Base-by-base conservation (phyloP, 495 filamentous ascomycete species). In the Penicillium robsamsonii region DNA sequence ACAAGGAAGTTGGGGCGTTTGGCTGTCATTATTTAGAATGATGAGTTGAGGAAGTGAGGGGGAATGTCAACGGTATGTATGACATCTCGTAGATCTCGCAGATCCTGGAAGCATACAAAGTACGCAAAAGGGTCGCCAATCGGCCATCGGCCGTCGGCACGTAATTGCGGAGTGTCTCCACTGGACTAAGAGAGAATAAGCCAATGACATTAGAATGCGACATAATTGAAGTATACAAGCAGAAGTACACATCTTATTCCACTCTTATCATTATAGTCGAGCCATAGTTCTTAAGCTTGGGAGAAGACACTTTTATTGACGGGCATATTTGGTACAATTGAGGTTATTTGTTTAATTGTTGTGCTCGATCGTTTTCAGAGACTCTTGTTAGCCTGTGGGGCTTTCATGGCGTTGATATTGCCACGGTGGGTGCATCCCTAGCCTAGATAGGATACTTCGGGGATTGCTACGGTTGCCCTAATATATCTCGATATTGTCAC, bases 1-100 rank as follows among this genome's bases (percentile, higher is more conserved):
- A 87, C 74, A 57, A 87, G 79, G 69, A 87, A 84, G 60, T 85
- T 86, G 15, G 83, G 84, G 12, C 78, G 79, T 69, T 80, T 81
- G 20, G 68, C 41, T 42, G 58, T 56, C 63, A 65, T 65, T 12
- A 4, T 53, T 46, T 20, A n/a, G 33, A 15, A 37, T 27, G 25
- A 1, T 5, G 13, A 37, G 1, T 35, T 13, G 33, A 37, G 33
- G 2, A n/a, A 13, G 13, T 37, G 33, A 37, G 13, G 13, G 15
- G 5, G 1, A 13, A 13, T 37, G 30, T 11, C 30, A 31, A 35
- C 13, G 13, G 33, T 35, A n/a, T 35, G 15, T 35, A 35, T 15
- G n/a, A n/a, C n/a, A 35, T 35, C 33, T 27, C 25, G 25, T 27
- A 31, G 30, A 31, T 31, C 30, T 31, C 9, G 13, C 13, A 13